phyloP scores from a whole-genome alignment of 2,329 filamentous ascomycete species.

The Aureobasidium melanogenum region DNA sequence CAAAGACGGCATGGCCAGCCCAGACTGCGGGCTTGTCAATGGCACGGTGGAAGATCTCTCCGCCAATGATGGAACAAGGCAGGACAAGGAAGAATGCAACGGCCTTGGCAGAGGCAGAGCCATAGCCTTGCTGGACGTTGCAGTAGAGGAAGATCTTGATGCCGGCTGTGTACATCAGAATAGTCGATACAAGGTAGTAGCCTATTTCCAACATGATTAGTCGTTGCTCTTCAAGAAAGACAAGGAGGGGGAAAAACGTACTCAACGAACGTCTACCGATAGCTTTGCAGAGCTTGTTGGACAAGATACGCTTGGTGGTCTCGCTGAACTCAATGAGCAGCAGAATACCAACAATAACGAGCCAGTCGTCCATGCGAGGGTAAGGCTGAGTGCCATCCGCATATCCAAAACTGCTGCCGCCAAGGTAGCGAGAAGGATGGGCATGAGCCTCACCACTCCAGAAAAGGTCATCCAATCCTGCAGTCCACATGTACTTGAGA shows the following conservation, averaged over 20 bases:
- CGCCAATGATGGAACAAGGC: conserved; percentile 15
- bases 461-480: conserved; percentile 28
- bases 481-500: conserved; percentile 37
- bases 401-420: conserved; percentile 23
- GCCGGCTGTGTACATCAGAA: conserved; percentile 23
- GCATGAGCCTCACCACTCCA: conserved; percentile 29
- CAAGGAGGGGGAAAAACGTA: conserved; percentile 22
- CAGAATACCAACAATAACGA: conserved; percentile 35
- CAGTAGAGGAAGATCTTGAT: conserved; percentile 23
- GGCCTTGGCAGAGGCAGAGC: conserved; percentile 18
- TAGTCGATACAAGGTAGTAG: conserved; percentile 21
- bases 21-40: conserved; percentile 21
- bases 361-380: conserved; percentile 35
- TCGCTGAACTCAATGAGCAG: conserved; percentile 33
- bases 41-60: conserved; percentile 20
- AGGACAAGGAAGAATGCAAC: conserved; percentile 19
- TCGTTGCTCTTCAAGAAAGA: not conserved
- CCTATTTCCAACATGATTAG: conserved; percentile 13
- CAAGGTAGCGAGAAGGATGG: conserved; percentile 34
- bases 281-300: conserved; percentile 27
- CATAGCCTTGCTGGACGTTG: conserved; percentile 10
- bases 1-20: conserved; percentile 13
- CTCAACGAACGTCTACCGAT: conserved; percentile 36
- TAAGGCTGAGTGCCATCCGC: conserved; percentile 26
- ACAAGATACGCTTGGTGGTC: conserved; percentile 28